Evolutionary conservation across 1,284 basidiomycete genomes (phyloP).

Genomic region (Ganoderma boninense): DNA sequence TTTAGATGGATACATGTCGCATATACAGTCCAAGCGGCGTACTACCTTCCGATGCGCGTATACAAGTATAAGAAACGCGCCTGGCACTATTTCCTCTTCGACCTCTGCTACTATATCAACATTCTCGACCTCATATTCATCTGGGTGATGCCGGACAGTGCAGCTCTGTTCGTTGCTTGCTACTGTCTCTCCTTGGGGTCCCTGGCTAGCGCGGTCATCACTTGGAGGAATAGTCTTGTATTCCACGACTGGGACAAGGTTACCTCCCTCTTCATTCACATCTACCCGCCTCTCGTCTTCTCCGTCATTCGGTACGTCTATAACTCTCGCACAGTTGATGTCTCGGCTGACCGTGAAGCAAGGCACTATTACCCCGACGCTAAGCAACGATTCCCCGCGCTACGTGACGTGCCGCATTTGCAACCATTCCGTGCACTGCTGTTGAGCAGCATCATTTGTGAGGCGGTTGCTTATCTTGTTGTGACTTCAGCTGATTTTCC

Average conservation of each 20-base stretch:
- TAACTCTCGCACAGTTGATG: not conserved
- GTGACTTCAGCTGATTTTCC: constrained; percentile 20
- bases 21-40: constrained; percentile 79
- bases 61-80: constrained; percentile 88
- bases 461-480: constrained; percentile 40
- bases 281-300: constrained; percentile 88
- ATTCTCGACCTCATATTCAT: constrained; percentile 90
- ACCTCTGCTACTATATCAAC: constrained; percentile 90
- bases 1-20: constrained; percentile 79
- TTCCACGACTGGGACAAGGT: constrained; percentile 96
- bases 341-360: constrained; percentile 8
- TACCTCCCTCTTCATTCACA: constrained; percentile 90
- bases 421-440: constrained; percentile 69
- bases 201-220: constrained; percentile 92
- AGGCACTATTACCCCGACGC: constrained; percentile 88
- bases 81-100: constrained; percentile 96
- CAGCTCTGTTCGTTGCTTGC: constrained; percentile 83
- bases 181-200: constrained; percentile 91
- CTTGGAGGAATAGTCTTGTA: constrained; percentile 96
- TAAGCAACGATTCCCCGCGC: constrained; percentile 82
- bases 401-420: constrained; percentile 69
- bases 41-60: constrained; percentile 82
- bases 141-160: constrained; percentile 82
- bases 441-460: constrained; percentile 79
- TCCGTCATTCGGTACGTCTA: constrained; percentile 80